Evolutionary conservation across 441 rosid genomes (phyloP), one percentile per base, ranked within the genome.

Genomic region (Macaranga tanarius): DNA sequence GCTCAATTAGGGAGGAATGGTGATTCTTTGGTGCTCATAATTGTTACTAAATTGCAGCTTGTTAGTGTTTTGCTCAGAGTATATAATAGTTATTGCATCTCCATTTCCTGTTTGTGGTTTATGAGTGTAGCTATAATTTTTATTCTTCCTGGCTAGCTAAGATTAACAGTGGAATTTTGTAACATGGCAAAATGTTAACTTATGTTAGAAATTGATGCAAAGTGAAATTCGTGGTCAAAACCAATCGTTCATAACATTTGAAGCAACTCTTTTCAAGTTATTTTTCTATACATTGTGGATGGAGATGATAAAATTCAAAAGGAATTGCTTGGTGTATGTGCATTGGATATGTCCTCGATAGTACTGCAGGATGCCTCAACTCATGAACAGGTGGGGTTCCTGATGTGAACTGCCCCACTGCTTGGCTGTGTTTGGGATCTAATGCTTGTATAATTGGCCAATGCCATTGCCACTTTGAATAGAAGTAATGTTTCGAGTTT

Each of bases 11-110:
- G 80, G 73, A 72, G 80, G 76, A 69, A 71, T 70, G 83, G 79
- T 73, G 75, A 86, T 87, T 87, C 83, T 86, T 86, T 84, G 80
- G 83, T 81, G 81, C 78, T 68, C 67, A 80, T 60, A 75, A 26
- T 70, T 70, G 50, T 77, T 77, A 44, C 68, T 74, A 74, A 83
- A 81, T 67, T 62, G 72, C 47, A 68, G 20, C 26, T 59, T 10
- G 26, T 25, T 70, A 78, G 72, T 54, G 56, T 70, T 69, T 67
- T 44, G 66, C 28, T 63, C 52, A 68, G 52, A 62, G 73, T 76
- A 73, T 75, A 72, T 69, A 51, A 63, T 65, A 60, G 73, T 40
- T 56, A 57, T 69, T 64, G 73, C 54, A 66, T 56, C 75, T 54
- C 71, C 74, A 56, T 73, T 26, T 28, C 61, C 75, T 28, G 11